These are phyloP conservation scores for Pichia paraexigua DNA, from an alignment of 805 yeast genomes.

Conservation along the genomic window DNA sequence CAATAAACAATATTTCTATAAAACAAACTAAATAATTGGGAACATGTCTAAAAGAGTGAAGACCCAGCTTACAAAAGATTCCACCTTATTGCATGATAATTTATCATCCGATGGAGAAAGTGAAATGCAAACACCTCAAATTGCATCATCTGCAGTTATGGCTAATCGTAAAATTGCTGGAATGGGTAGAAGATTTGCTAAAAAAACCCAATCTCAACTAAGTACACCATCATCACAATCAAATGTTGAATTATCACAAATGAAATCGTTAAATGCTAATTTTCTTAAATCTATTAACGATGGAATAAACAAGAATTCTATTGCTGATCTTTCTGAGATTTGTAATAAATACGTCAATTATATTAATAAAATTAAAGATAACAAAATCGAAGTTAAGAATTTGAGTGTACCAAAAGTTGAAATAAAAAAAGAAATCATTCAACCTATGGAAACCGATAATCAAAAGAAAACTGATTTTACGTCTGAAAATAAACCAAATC, in stretches of 20 bases:
- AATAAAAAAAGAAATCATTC: conserved; percentile 10
- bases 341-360: conserved; percentile 54
- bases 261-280: conserved; percentile 59
- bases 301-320: conserved; percentile 35
- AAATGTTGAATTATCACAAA: conserved; percentile 35
- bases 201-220: neutral
- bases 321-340: conserved; percentile 48
- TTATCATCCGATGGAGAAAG: conserved; percentile 32
- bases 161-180: conserved; percentile 59
- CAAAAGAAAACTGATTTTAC: neutral
- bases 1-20: neutral
- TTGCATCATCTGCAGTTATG: conserved; percentile 55
- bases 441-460: conserved; percentile 5
- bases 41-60: conserved; percentile 47
- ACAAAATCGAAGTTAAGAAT: conserved; percentile 20
- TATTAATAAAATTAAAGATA: conserved; percentile 31
- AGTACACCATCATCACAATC: neutral
- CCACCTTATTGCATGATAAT: conserved; percentile 2
- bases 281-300: conserved; percentile 43
- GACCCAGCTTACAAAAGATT: conserved; percentile 45
- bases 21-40: neutral
- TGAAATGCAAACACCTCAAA: conserved; percentile 26
- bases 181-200: conserved; percentile 9
- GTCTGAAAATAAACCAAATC: conserved; percentile 8
- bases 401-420: conserved; percentile 19